Evolutionary conservation across 192 early-diverging fungal species (phyloP).

Genomic region (Coemansia sp.): DNA sequence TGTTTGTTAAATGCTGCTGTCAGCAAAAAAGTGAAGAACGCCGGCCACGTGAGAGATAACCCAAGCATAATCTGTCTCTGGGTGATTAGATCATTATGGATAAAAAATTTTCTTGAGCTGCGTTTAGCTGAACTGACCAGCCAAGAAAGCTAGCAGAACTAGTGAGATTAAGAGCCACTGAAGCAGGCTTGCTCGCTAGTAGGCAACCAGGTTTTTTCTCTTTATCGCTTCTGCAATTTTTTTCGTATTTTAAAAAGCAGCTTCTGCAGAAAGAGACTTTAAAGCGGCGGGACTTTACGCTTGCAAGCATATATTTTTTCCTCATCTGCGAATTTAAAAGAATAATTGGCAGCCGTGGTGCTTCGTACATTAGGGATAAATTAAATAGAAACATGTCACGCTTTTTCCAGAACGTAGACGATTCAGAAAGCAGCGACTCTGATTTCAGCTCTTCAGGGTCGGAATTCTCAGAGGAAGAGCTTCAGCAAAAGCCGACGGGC

Average conservation of each 20-base stretch:
- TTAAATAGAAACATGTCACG: slow-evolving; percentile 64
- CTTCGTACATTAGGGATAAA: too few species aligned
- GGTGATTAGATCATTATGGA: too few species aligned
- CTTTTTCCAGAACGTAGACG: slow-evolving; percentile 75
- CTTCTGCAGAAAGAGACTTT: slow-evolving; percentile 5
- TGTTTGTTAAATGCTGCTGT: too few species aligned
- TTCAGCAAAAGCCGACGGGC: slow-evolving; percentile 40
- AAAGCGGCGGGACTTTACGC: neutral
- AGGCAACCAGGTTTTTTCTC: neutral
- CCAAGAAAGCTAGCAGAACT: too few species aligned
- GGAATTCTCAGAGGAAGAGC: slow-evolving; percentile 56
- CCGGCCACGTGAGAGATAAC: too few species aligned
- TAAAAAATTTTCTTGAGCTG: too few species aligned
- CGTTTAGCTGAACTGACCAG: too few species aligned
- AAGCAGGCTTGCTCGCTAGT: too few species aligned
- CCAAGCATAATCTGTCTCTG: too few species aligned
- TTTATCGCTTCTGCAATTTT: neutral
- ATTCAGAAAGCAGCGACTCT: slow-evolving; percentile 60
- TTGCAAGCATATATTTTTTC: too few species aligned
- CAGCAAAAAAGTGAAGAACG: too few species aligned
- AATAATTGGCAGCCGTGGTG: slow-evolving; percentile 12
- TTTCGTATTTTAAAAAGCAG: neutral
- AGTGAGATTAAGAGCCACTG: too few species aligned
- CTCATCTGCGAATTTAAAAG: neutral
- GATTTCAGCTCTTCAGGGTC: slow-evolving; percentile 64